phyloP scores from a whole-genome alignment of 306 rosid genomes.

The Cajanus cajan region DNA sequence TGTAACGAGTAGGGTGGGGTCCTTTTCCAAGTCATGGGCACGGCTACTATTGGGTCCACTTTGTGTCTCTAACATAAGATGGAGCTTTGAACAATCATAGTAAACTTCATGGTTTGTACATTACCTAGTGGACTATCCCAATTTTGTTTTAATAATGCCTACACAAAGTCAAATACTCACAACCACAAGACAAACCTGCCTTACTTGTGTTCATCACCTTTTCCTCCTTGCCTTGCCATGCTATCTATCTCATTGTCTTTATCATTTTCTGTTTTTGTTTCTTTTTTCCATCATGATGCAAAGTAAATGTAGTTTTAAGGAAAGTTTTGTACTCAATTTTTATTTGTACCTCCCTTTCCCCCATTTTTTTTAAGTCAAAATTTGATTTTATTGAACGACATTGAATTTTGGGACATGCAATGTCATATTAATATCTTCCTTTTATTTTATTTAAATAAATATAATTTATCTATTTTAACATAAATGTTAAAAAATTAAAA shows the following conservation, averaged over 20 bases:
- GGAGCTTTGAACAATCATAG: neutral
- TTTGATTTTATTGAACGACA: too few species aligned
- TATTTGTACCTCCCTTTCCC: neutral
- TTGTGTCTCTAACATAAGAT: constrained; percentile 25
- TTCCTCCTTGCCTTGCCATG: neutral
- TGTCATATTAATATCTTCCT: too few species aligned
- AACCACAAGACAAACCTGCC: constrained; percentile 9
- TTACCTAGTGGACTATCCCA: constrained; percentile 27
- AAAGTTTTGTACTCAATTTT: neutral
- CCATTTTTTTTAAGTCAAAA: too few species aligned
- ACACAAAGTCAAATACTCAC: constrained; percentile 33
- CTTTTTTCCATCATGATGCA: neutral
- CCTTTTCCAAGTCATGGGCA: neutral
- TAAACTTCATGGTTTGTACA: constrained; percentile 14
- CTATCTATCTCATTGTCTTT: neutral
- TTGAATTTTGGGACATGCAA: neutral
- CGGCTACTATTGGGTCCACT: neutral
- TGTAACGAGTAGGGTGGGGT: constrained; percentile 30
- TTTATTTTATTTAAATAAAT: too few species aligned
- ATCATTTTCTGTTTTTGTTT: neutral
- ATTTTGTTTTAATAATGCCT: constrained; percentile 26
- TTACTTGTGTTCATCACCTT: constrained; percentile 4
- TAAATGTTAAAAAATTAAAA: too few species aligned
- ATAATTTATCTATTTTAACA: too few species aligned
- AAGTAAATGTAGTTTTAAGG: neutral